Conservation (phyloP, 2,329 filamentous ascomycete species). For the Calycina herbarum region DNA sequence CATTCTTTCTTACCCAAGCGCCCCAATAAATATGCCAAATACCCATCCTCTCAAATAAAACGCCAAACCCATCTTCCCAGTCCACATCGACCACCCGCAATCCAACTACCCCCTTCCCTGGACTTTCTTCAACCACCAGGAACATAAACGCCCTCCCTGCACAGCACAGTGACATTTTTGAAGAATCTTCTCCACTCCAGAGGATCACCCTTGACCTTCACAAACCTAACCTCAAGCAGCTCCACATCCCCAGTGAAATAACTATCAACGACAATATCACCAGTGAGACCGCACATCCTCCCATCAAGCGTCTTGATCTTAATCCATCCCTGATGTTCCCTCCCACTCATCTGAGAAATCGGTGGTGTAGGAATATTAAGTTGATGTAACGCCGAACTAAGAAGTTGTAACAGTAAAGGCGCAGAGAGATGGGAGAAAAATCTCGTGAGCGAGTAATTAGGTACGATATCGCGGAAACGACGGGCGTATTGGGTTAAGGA, state of each 20-base stretch:
- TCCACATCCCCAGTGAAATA: constrained; percentile 58
- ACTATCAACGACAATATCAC: constrained; percentile 72
- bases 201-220: constrained; percentile 94
- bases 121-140: constrained; percentile 38
- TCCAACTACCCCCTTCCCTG: background rate
- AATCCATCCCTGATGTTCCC: constrained; percentile 61
- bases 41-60: background rate
- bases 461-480: constrained; percentile 87
- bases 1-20: background rate
- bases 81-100: background rate
- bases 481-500: constrained; percentile 87
- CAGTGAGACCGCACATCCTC: constrained; percentile 69
- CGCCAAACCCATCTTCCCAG: background rate
- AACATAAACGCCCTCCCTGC: constrained; percentile 78
- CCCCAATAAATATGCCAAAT: background rate
- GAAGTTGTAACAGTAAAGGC: constrained; percentile 72
- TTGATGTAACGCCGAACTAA: constrained; percentile 79
- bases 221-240: constrained; percentile 81
- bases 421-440: constrained; percentile 86
- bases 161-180: constrained; percentile 88
- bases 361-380: constrained; percentile 73
- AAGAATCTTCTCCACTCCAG: constrained; percentile 96
- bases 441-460: constrained; percentile 80
- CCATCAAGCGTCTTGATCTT: constrained; percentile 75
- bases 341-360: constrained; percentile 47